A percentile compares a stretch with the other conserved stretches of the same genome.
Conservation (phyloP, 495 filamentous ascomycete genomes). For the Apiosordaria backusii region DNA sequence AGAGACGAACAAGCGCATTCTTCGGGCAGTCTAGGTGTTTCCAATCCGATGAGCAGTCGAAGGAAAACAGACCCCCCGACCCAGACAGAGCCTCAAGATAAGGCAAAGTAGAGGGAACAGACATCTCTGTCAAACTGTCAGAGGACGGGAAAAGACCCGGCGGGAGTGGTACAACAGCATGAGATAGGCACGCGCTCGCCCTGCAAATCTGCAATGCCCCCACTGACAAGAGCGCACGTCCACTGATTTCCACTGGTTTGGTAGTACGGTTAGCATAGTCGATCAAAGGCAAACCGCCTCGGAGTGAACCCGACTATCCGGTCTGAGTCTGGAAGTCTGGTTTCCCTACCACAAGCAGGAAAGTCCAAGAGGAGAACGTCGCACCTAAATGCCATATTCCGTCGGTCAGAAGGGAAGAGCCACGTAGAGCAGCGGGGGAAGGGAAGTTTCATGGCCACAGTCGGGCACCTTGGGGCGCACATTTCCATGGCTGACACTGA, state of each 20-base stretch:
- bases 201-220: background rate
- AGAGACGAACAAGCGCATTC: background rate
- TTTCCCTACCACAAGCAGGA: background rate
- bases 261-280: background rate
- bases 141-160: background rate
- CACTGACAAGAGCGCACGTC: background rate
- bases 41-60: background rate
- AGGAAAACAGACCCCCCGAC: background rate
- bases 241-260: background rate
- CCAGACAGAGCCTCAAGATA: background rate
- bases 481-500: background rate
- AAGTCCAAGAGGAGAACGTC: background rate
- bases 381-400: background rate
- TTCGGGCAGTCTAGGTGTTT: background rate
- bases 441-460: background rate
- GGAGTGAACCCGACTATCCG: background rate
- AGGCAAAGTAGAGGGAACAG: background rate
- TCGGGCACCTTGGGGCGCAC: background rate
- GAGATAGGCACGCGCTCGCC: background rate
- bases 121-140: background rate
- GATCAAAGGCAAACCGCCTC: background rate
- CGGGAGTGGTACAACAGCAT: background rate
- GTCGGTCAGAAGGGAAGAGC: background rate
- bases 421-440: background rate
- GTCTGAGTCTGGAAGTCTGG: background rate